phyloP scores from a whole-genome alignment of 176 grass and related monocot genomes.

The Alloteropsis semialata region DNA sequence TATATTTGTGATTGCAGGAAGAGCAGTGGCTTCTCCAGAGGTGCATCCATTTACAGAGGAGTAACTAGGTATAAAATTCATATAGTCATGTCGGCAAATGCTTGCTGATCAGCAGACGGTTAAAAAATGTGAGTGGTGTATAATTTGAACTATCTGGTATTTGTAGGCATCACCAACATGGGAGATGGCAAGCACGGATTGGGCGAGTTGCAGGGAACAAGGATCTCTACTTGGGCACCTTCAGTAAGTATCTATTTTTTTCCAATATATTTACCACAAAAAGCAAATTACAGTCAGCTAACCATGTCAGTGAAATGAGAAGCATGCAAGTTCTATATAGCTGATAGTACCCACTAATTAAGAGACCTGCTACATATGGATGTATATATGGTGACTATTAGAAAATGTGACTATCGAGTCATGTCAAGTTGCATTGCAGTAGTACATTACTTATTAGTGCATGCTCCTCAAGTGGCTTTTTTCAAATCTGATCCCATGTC shows the following conservation, averaged over 20 bases:
- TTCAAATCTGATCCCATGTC: conserved; percentile 31
- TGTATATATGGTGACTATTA: background rate
- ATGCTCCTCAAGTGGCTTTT: conserved; percentile 27
- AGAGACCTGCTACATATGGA: background rate
- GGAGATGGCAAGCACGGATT: conserved; percentile 87
- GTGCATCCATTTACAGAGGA: conserved; percentile 83
- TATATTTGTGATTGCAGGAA: conserved; percentile 38
- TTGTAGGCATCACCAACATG: conserved; percentile 81
- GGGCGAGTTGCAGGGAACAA: conserved; percentile 90
- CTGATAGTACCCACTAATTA: background rate
- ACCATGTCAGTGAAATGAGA: background rate
- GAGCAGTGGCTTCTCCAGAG: conserved; percentile 81
- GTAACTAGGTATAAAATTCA: conserved; percentile 58
- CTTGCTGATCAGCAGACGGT: background rate
- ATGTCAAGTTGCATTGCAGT: conserved; percentile 30
- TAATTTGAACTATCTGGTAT: background rate
- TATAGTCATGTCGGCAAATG: background rate
- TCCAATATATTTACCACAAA: background rate
- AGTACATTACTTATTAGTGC: conserved; percentile 4
- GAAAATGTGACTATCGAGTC: conserved; percentile 28
- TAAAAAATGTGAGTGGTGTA: background rate
- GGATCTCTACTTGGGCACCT: conserved; percentile 84
- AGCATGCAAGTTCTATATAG: background rate
- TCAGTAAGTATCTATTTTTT: conserved; percentile 45
- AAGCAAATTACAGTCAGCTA: background rate